Base-by-base conservation (phyloP, 352 stramenopile genomes). In the Globisporangium nodosum region DNA sequence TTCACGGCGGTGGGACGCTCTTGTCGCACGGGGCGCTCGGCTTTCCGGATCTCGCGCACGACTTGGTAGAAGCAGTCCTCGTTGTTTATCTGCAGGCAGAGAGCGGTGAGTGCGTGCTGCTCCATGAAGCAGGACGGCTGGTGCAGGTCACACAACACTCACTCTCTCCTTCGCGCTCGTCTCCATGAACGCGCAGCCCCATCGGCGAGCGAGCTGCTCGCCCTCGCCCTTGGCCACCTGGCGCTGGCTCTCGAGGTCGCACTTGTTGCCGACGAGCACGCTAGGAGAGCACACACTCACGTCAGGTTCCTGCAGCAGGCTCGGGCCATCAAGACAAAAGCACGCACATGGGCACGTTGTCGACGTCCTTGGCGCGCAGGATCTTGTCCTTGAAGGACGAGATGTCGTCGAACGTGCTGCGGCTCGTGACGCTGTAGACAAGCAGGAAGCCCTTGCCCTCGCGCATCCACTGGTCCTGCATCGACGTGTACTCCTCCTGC, bases 401-500 rank as follows among this genome's bases (percentile, higher is more conserved):
- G 50, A 96, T 94, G 54, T 96, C 88, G 54, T 96, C 87, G 56
- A 96, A 94, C n/a, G 87, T 92, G 55, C 82, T 90, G 67, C 82
- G 84, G 70, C 86, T 94, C 57, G 82, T 93, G 53, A 96, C 79
- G 68, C 83, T 95, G 80, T 93, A 96, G 35, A 96, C 87, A 13
- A 96, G 65, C 58, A 96, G 37, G 55, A 96, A 96, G 60, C 87
- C 88, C 68, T 96, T 95, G 63, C 88, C 88, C 68, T 96, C 88
- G 49, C 88, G 86, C 87, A 97, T 97, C 85, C 88, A 97, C 71
- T 96, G 87, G 66, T 96, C 85, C 63, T 96, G 83, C 85, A 97
- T 92, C 35, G 83, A 90, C 68, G 86, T 95, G 79, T 96, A 97
- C 65, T 96, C 89, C 58, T 97, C 90, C 69, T 97, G 90, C 11